These are phyloP conservation scores for Xanthoconium stramineum DNA, from an alignment of 768 basidiomycete species.

Conservation along the genomic window DNA sequence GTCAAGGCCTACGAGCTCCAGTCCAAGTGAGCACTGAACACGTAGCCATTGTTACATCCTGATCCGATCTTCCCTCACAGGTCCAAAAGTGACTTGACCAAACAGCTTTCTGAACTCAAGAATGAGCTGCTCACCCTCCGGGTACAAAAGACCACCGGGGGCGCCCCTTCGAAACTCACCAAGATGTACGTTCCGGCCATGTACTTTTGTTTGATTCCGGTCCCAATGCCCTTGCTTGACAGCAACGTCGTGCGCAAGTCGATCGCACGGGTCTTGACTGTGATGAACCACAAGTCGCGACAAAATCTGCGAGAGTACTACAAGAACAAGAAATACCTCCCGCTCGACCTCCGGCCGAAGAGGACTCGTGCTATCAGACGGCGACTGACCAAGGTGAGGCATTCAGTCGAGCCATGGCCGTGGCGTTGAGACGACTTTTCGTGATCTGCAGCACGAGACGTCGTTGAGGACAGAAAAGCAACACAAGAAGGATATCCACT, in stretches of 20 bases:
- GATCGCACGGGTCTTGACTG: constrained; percentile 95
- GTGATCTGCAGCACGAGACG: constrained; percentile 62
- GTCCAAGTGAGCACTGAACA: constrained; percentile 67
- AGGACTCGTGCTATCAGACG: constrained; percentile 98
- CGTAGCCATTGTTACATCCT: not conserved
- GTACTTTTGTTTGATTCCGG: not conserved
- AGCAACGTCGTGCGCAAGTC: constrained; percentile 97
- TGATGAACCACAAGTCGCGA: constrained; percentile 97
- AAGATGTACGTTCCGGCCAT: constrained; percentile 73
- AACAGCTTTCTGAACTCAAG: constrained; percentile 93
- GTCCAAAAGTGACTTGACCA: constrained; percentile 95
- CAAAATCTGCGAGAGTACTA: constrained; percentile 97
- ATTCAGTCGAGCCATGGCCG: not conserved
- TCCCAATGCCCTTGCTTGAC: not conserved
- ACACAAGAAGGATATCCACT: constrained; percentile 92
- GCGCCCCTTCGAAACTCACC: constrained; percentile 92
- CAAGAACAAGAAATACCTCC: constrained; percentile 94
- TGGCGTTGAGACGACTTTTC: constrained; percentile 3
- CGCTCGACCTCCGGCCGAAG: constrained; percentile 96
- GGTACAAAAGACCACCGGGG: constrained; percentile 97
- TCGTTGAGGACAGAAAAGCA: constrained; percentile 89
- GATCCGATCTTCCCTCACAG: constrained; percentile 38
- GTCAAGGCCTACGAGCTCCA: constrained; percentile 96
- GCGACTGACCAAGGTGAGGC: constrained; percentile 81
- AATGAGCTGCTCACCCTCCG: constrained; percentile 89